Base-by-base conservation (phyloP, 2,329 filamentous ascomycete genomes). In the Aspergillus sp. region DNA sequence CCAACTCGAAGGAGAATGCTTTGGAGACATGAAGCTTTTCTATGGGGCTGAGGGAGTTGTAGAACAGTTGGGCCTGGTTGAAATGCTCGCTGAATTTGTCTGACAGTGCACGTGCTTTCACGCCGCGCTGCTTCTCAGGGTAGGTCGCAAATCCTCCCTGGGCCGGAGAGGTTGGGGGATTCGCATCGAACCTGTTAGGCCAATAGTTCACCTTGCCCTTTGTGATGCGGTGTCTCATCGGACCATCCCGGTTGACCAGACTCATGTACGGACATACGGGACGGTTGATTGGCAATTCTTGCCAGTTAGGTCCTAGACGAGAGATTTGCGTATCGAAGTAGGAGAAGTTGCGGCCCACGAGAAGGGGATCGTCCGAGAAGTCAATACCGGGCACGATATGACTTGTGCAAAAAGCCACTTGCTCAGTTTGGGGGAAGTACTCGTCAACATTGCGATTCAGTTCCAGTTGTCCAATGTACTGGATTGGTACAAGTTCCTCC, bases 341-440 rank as follows among this genome's bases (percentile, higher is more conserved):
- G 15, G 80, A 84, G 72, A 86, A 86, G 78, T 91, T 92, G 36
- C 90, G 86, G 32, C 89, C 90, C 71, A 92, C 89, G 3, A 86
- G 77, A 2, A 93, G 82, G 2, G 90, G 90, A 63, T 93, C 91
- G 62, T 92, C 86, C 0, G 89, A 90, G 72, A 90, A 89, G 13
- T 89, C 90, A 60, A 93, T 89, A 23, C 91, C 91, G 0, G 89
- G 90, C 0, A 95, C 89, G 52, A 95, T 79, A 66, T 96, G 91
- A 58, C 86, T 84, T 1, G 91, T 94, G 70, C 89, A 92, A 76
- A 95, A 96, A 1, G 91, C 91, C 1, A 88, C 86, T 76, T 96
- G 91, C 78, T 96, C 91, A 0, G 88, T 92, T 75, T 95, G 85
- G 0, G 91, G 82, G 77, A 95, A 95, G 79, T 85, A 95, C 71